These are phyloP conservation scores for Cutaneotrichosporon arboriforme DNA, from an alignment of 1,284 basidiomycete species.

Conservation along the genomic window DNA sequence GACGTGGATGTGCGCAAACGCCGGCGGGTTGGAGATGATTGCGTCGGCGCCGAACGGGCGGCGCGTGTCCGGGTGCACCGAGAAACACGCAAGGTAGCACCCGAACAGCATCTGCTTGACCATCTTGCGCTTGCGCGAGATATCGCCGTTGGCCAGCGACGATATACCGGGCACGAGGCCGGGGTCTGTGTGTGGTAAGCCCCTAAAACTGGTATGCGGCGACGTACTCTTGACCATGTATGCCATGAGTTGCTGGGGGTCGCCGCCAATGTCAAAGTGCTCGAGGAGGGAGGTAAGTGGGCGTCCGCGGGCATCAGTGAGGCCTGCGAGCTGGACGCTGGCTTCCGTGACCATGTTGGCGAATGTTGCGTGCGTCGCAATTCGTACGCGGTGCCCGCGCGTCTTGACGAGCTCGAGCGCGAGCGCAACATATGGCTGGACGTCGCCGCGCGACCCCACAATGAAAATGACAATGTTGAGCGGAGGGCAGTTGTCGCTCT, in stretches of 20 bases:
- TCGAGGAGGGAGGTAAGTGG: conserved; percentile 34
- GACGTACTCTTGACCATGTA: conserved; percentile 48
- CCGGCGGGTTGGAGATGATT: conserved; percentile 61
- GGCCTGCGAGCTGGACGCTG: conserved; percentile 53
- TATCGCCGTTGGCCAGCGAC: conserved; percentile 37
- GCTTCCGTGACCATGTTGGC: conserved; percentile 54
- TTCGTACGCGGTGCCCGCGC: conserved; percentile 58
- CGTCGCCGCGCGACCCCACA: conserved; percentile 62
- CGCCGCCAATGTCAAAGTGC: conserved; percentile 42
- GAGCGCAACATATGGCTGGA: conserved; percentile 65
- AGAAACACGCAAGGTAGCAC: conserved; percentile 56
- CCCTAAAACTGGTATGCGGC: not conserved
- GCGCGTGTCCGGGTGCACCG: conserved; percentile 51
- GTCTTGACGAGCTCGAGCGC: conserved; percentile 55
- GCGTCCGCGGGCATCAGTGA: conserved; percentile 52
- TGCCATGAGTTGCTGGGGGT: conserved; percentile 44
- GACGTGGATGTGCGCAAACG: conserved; percentile 61
- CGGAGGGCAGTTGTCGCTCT: conserved; percentile 39
- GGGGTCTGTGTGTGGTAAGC: conserved; percentile 32
- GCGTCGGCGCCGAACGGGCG: conserved; percentile 57
- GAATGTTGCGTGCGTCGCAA: conserved; percentile 64
- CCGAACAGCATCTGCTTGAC: conserved; percentile 54
- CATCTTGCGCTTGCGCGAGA: conserved; percentile 40
- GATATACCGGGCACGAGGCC: conserved; percentile 37
- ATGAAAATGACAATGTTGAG: conserved; percentile 62